A percentile compares a stretch with the other conserved stretches of the same genome.
Conservation (phyloP, 2,329 filamentous ascomycete species). For the Piedraia hortae region DNA sequence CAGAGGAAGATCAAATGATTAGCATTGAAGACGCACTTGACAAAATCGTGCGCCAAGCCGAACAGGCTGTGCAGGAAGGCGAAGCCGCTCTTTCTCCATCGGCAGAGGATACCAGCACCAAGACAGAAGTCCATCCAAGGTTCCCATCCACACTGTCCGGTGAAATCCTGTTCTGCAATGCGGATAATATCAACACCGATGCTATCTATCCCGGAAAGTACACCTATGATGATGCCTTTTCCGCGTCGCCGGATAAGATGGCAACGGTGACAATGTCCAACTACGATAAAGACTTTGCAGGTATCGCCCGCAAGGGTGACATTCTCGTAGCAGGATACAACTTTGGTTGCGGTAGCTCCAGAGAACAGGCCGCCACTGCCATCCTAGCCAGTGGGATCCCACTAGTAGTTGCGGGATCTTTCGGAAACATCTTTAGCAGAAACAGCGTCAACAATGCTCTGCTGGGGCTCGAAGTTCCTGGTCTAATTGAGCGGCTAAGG, state of each 20-base stretch:
- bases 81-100: conserved; percentile 19
- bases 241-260: conserved; percentile 50
- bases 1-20: conserved; percentile 34
- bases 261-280: conserved; percentile 80
- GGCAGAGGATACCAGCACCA: conserved; percentile 9
- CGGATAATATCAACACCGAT: conserved; percentile 75
- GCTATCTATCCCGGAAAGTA: conserved; percentile 77
- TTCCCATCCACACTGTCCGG: conserved; percentile 64
- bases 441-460: conserved; percentile 61
- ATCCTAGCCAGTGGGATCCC: conserved; percentile 58
- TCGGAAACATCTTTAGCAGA: conserved; percentile 57
- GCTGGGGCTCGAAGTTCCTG: conserved; percentile 41
- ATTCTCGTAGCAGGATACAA: conserved; percentile 71
- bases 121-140: conserved; percentile 50
- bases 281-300: conserved; percentile 49
- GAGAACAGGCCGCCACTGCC: conserved; percentile 73
- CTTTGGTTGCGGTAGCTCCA: conserved; percentile 57
- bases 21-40: conserved; percentile 44
- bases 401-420: conserved; percentile 53
- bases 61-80: conserved; percentile 29
- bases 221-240: conserved; percentile 70
- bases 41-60: conserved; percentile 40
- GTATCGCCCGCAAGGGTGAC: conserved; percentile 38
- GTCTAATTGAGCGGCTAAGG: conserved; percentile 36
- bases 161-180: conserved; percentile 70